These are phyloP conservation scores for Talaromyces verruculosus DNA, from an alignment of 2,329 filamentous ascomycete species.

Conservation along the genomic window DNA sequence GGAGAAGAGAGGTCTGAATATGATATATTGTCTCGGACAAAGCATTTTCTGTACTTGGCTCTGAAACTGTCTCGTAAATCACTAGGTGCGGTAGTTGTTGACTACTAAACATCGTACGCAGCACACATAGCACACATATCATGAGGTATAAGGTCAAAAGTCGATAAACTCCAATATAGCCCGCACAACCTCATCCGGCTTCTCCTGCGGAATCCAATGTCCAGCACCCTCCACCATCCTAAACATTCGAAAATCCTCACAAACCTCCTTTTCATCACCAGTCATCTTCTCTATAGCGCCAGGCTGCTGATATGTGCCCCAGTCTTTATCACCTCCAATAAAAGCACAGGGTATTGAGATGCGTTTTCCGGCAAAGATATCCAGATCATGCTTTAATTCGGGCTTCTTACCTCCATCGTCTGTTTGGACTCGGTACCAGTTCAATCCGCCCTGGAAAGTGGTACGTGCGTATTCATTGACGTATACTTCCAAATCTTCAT, in stretches of 20 bases:
- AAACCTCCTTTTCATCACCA: conserved; percentile 42
- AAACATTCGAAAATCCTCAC: conserved; percentile 54
- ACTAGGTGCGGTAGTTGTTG: not conserved
- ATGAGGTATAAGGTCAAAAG: not conserved
- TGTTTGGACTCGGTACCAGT: conserved; percentile 66
- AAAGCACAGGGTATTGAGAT: conserved; percentile 63
- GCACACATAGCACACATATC: not conserved
- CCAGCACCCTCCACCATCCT: conserved; percentile 61
- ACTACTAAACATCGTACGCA: not conserved
- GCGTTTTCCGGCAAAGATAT: conserved; percentile 60
- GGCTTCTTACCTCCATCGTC: conserved; percentile 26
- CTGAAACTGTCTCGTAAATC: not conserved
- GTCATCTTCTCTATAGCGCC: conserved; percentile 60
- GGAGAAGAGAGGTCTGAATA: not conserved
- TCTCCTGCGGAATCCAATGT: conserved; percentile 70
- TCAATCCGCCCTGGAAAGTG: conserved; percentile 65
- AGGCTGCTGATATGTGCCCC: conserved; percentile 68
- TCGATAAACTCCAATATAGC: conserved; percentile 49
- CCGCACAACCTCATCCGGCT: conserved; percentile 55
- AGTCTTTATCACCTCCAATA: conserved; percentile 63
- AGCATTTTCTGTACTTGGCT: not conserved
- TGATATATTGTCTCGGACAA: not conserved
- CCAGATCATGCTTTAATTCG: conserved; percentile 51
- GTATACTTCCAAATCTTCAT: conserved; percentile 61
- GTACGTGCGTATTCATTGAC: conserved; percentile 60